Evolutionary conservation across 352 stramenopile genomes (phyloP).

Genomic region (Aphanomyces cochlioides): DNA sequence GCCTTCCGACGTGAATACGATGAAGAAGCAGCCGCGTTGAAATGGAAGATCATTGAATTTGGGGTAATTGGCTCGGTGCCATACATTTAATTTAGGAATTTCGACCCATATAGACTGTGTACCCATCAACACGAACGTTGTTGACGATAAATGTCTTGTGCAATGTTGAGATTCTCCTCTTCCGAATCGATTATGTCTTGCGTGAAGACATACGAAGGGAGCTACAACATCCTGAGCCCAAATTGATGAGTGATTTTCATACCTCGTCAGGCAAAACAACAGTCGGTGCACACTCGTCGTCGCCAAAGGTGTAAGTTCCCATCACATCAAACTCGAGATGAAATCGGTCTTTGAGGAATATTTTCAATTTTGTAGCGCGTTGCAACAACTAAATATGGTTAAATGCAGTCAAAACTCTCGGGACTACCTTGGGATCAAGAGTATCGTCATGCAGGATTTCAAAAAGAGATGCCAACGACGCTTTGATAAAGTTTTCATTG

Average conservation of each 20-base stretch:
- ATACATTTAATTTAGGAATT: conserved; percentile 29
- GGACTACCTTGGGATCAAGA: conserved; percentile 25
- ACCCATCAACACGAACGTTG: not conserved
- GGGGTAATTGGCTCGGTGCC: conserved; percentile 29
- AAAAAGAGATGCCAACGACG: conserved; percentile 56
- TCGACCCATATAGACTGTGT: conserved; percentile 22
- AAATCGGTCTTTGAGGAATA: conserved; percentile 28
- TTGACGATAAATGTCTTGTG: not conserved
- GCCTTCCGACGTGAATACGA: conserved; percentile 97
- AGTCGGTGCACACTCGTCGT: conserved; percentile 37
- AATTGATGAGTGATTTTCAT: not conserved
- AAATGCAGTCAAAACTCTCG: not conserved
- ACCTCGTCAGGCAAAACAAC: conserved; percentile 39
- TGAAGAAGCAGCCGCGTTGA: conserved; percentile 83
- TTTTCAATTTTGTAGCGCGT: conserved; percentile 2
- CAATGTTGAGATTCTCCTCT: not conserved
- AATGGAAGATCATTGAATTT: conserved; percentile 81
- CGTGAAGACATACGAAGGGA: conserved; percentile 20
- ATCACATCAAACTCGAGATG: conserved; percentile 28
- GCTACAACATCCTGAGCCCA: conserved; percentile 4
- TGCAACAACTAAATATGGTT: conserved; percentile 16
- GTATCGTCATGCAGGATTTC: conserved; percentile 56
- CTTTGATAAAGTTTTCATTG: conserved; percentile 58
- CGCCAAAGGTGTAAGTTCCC: conserved; percentile 25
- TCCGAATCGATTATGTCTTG: conserved; percentile 14